Base-by-base conservation (phyloP, 495 filamentous ascomycete species). In the Penicillium chermesinum region DNA sequence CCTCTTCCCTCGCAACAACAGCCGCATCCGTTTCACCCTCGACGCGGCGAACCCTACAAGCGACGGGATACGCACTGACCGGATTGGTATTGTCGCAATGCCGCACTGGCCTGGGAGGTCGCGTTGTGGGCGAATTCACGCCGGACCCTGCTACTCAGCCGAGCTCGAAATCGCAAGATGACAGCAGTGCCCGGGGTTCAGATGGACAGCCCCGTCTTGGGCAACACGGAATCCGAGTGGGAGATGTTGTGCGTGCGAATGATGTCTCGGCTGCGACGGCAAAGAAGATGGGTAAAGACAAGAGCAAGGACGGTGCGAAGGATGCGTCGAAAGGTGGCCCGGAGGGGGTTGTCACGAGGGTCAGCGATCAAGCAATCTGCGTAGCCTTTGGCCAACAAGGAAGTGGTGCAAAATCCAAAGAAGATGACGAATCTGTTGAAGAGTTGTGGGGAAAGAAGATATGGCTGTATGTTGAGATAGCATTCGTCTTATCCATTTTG, bases 101-200 rank as follows among this genome's bases (percentile, higher is more conserved):
- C 63, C 85, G 91, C n/a, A 97, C 93, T 0, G 94, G 93, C 0
- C 69, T 96, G 7, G 94, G 91, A 16, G 94, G 93, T 1, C 85
- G 88, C 32, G 87, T 87, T 0, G 82, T 98, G 2, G 68, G 95
- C 14, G 90, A 95, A 57, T 83, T 97, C 16, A 77, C 70, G 2
- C 77, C 82, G 0, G 91, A 97, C 57, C 55, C 76, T 2, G 89
- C 91, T 2, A 77, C 87, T 12, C 61, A 73, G 0, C 51, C 65
- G 4, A 49, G 43, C 35, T 47, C 40, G 34, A 51, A 52, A 53
- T 43, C 39, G 5, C 25, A 30, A 10, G 43, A 33, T 27, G 64
- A 47, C 32, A 59, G 38, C 3, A 67, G 69, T 19, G 67, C 63
- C 0, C 75, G 82, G 14, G 41, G 49, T 0, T 34, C 48, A 1